These are phyloP conservation scores for Pugionium dolabratum DNA, from an alignment of 345 rosid genomes.

Conservation along the genomic window DNA sequence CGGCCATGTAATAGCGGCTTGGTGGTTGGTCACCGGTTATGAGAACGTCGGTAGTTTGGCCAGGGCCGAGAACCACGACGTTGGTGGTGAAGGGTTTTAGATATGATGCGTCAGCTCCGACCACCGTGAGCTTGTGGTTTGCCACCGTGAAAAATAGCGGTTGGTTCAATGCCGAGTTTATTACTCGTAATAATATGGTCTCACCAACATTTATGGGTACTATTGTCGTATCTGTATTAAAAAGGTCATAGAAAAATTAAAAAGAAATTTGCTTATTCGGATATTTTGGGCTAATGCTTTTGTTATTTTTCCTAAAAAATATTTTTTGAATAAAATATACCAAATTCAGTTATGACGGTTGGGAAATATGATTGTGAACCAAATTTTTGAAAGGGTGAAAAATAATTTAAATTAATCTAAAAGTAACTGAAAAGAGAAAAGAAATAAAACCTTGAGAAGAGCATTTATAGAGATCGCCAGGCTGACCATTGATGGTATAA, in stretches of 20 bases:
- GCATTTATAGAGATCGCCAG: constrained; percentile 91
- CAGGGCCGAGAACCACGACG: constrained; percentile 81
- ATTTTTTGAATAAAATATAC: constrained; percentile 3
- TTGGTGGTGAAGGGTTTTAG: constrained; percentile 78
- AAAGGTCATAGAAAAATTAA: not conserved
- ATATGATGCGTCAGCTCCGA: constrained; percentile 90
- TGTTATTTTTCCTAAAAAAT: not conserved
- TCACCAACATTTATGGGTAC: constrained; percentile 80
- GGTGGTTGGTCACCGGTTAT: constrained; percentile 76
- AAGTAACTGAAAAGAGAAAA: not conserved
- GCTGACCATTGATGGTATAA: constrained; percentile 90
- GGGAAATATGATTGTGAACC: constrained; percentile 9
- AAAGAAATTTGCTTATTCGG: not conserved
- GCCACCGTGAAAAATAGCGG: constrained; percentile 77
- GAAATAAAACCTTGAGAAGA: constrained; percentile 61
- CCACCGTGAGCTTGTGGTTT: constrained; percentile 79
- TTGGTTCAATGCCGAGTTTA: constrained; percentile 88
- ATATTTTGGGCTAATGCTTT: constrained; percentile 14
- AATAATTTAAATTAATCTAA: not conserved
- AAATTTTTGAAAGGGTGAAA: too few relatives aligned
- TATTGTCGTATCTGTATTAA: constrained; percentile 62
- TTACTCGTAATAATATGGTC: constrained; percentile 80
- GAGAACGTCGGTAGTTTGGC: constrained; percentile 92
- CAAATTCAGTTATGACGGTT: constrained; percentile 33
- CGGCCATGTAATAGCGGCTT: constrained; percentile 79